phyloP scores from a whole-genome alignment of 2,329 filamentous ascomycete genomes.

The Venturia aucupariae region DNA sequence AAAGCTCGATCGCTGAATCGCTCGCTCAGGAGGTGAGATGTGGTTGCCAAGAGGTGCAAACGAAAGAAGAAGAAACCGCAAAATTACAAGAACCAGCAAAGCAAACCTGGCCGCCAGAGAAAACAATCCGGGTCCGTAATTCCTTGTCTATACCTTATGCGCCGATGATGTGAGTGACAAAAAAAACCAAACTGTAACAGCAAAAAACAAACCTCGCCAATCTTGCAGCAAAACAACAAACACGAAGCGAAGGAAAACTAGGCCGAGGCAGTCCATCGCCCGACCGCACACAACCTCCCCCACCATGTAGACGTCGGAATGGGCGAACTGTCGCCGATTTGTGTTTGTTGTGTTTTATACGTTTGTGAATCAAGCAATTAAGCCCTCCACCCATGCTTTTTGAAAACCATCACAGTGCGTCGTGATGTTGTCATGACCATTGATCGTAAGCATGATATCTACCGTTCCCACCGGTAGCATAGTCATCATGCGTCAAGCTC shows the following conservation, averaged over 20 bases:
- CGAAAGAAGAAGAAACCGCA: background rate
- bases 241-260: background rate
- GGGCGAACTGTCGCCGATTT: background rate
- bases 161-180: background rate
- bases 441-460: background rate
- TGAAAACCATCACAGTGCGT: background rate
- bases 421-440: background rate
- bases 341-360: background rate
- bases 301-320: background rate
- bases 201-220: background rate
- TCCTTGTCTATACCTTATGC: conserved; percentile 5
- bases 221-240: conserved; percentile 1
- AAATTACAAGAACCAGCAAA: conserved; percentile 4
- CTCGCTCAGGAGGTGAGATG: background rate
- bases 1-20: background rate
- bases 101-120: background rate
- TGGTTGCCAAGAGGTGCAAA: background rate
- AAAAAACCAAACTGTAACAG: background rate
- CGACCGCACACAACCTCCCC: background rate
- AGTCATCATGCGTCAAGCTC: background rate
- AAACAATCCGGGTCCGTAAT: background rate
- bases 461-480: background rate
- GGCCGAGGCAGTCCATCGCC: background rate
- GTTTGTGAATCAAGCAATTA: conserved; percentile 12
- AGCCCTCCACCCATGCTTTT: conserved; percentile 13